Evolutionary conservation across 176 grass and related monocot species (phyloP).

Genomic region (Phoenix dactylifera): DNA sequence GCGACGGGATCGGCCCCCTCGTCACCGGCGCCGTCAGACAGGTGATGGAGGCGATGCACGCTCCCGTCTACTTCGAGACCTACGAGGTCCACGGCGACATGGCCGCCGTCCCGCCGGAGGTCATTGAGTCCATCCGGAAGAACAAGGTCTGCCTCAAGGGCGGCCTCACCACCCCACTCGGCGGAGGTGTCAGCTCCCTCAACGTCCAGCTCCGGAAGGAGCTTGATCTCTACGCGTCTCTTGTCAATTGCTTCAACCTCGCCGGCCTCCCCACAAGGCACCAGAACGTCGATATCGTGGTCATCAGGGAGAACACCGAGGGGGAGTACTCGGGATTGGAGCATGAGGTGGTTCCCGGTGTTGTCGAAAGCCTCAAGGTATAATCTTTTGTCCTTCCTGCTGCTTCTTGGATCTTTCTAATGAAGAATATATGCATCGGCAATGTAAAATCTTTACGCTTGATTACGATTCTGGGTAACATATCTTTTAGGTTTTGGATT

Average conservation of each 20-base stretch:
- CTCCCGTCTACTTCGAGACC: conserved; percentile 11
- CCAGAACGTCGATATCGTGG: conserved; percentile 7
- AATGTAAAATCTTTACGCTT: too few relatives aligned
- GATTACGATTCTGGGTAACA: too few relatives aligned
- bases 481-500: too few relatives aligned
- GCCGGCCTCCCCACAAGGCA: conserved; percentile 8
- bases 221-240: conserved; percentile 10
- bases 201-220: conserved; percentile 14
- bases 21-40: conserved; percentile 3
- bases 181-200: conserved; percentile 6
- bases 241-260: conserved; percentile 13
- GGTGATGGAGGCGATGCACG: conserved; percentile 17
- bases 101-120: conserved; percentile 2
- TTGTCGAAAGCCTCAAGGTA: conserved; percentile 12
- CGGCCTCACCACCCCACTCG: conserved; percentile 5
- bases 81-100: conserved; percentile 13
- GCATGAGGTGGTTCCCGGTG: conserved; percentile 10
- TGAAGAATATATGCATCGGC: too few relatives aligned
- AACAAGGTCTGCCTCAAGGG: conserved; percentile 15
- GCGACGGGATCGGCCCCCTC: conserved; percentile 15
- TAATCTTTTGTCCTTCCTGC: too few relatives aligned
- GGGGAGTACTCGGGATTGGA: conserved; percentile 15
- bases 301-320: conserved; percentile 15
- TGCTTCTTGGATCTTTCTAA: too few relatives aligned
- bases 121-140: conserved; percentile 10